These are phyloP conservation scores for Stachybotrys echinatus DNA, from an alignment of 2,329 filamentous ascomycete species.

Conservation along the genomic window DNA sequence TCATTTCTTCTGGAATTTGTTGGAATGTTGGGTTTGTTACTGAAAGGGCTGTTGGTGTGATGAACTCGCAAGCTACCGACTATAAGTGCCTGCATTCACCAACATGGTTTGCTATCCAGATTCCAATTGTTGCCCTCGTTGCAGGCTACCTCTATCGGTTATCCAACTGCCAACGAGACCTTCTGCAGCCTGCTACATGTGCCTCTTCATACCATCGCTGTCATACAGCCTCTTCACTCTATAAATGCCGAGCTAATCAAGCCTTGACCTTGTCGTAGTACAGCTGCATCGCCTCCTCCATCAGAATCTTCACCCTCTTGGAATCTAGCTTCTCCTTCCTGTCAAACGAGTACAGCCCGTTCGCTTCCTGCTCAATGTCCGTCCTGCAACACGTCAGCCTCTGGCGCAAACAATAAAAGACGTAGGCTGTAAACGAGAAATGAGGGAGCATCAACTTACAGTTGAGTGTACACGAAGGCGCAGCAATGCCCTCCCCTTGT, in stretches of 20 bases:
- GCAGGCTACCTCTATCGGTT: too few species aligned
- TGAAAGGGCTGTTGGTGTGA: too few species aligned
- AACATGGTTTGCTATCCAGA: too few species aligned
- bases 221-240: not conserved
- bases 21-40: too few species aligned
- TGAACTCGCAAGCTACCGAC: too few species aligned
- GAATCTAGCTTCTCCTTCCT: conserved; percentile 56
- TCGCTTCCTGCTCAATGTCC: conserved; percentile 64
- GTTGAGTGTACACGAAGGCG: conserved; percentile 62
- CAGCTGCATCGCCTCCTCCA: conserved; percentile 43
- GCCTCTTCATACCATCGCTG: too few species aligned
- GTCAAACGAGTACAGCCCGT: conserved; percentile 60
- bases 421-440: too few species aligned
- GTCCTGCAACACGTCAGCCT: conserved; percentile 23
- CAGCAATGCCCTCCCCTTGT: conserved; percentile 51
- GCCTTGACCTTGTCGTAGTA: conserved; percentile 33
- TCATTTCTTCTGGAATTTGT: too few species aligned
- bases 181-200: too few species aligned
- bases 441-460: conserved; percentile 43
- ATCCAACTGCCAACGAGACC: too few species aligned
- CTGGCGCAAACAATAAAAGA: not conserved
- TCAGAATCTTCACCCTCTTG: conserved; percentile 49
- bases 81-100: too few species aligned
- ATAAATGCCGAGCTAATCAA: not conserved
- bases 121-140: too few species aligned